Evolutionary conservation across 495 filamentous ascomycete species (phyloP), one percentile per base, ranked within the genome.

Genomic region (Ramalina peruviana): DNA sequence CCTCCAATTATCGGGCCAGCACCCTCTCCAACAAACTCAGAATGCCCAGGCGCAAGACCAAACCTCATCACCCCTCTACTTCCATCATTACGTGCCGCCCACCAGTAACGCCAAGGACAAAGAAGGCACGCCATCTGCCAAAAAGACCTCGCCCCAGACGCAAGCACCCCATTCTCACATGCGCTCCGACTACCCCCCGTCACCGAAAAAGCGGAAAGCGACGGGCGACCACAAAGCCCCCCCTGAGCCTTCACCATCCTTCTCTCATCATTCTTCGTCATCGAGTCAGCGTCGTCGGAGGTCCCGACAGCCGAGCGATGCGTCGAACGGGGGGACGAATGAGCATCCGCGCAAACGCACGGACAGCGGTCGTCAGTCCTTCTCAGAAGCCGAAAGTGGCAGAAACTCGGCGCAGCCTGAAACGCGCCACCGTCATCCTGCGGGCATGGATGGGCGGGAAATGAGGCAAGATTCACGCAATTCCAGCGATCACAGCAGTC

Each of bases 41-140:
- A 61, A 66, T 27, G 63, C 67, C n/a, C 70, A 74, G 45, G 73
- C 74, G 49, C 72, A 80, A 50, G 72, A 80, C 46, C 60, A 73
- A 47, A 67, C 76, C 37, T 73, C 78, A 7, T 81, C 85, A 6
- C 73, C 80, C 1, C 82, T 94, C 44, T 93, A 86, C 60, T 94
- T 94, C 53, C 88, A 94, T 60, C 86, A 94, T 58, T 94, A 86
- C 86, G 80, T 86, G 48, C 89, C 89, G 5, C 88, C 88, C 23
- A 71, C 67, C 13, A 72, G 75, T 6, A 72, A 70, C 48, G 62
- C 72, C 45, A 55, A 59, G n/a, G 58, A 59, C 10, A 58, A 60
- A n/a, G 60, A 62, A 6, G 58, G 51, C 36, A 58, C 60, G 2
- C 52, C 63, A n/a, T 49, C 63, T 4, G 60, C 54, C 21, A 67